A percentile compares a stretch with the other conserved stretches of the same genome.
Conservation (phyloP, 2,329 filamentous ascomycete genomes). For the Rachicladosporium sp. region DNA sequence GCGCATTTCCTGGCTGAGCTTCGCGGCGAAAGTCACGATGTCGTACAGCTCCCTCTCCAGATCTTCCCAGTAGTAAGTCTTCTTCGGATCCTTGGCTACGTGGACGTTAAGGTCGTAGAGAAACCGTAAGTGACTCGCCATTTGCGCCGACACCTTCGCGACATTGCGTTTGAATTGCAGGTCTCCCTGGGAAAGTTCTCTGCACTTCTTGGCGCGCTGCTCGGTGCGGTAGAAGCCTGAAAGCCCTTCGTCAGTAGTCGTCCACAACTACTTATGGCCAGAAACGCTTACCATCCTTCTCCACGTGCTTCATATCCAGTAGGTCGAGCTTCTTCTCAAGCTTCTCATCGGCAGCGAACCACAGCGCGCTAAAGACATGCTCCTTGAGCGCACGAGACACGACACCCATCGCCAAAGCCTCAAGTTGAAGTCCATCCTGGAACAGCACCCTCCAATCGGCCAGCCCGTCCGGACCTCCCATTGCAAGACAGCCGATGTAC, state of each 20-base stretch:
- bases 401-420: conserved; percentile 17
- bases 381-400: conserved; percentile 19
- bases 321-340: conserved; percentile 21
- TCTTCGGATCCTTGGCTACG: too few species aligned
- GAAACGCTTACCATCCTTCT: conserved; percentile 25
- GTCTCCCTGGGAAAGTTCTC: too few species aligned
- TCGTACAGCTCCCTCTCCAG: conserved; percentile 1
- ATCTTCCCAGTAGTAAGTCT: too few species aligned
- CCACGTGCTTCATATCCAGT: conserved; percentile 26
- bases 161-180: too few species aligned
- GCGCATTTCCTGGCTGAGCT: conserved; percentile 14
- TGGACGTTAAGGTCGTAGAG: too few species aligned
- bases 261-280: background rate
- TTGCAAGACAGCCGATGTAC: conserved; percentile 22
- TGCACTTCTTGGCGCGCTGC: conserved; percentile 9
- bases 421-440: conserved; percentile 6
- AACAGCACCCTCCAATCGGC: conserved; percentile 16
- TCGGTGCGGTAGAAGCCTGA: conserved; percentile 18
- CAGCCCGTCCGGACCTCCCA: conserved; percentile 12
- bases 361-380: conserved; percentile 18
- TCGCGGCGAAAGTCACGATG: conserved; percentile 12
- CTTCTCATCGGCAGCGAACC: conserved; percentile 14
- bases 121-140: too few species aligned
- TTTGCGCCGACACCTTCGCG: too few species aligned
- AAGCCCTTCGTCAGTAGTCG: conserved; percentile 3